Conservation (phyloP, 768 basidiomycete genomes). For the Melanogaster broomeanus region DNA sequence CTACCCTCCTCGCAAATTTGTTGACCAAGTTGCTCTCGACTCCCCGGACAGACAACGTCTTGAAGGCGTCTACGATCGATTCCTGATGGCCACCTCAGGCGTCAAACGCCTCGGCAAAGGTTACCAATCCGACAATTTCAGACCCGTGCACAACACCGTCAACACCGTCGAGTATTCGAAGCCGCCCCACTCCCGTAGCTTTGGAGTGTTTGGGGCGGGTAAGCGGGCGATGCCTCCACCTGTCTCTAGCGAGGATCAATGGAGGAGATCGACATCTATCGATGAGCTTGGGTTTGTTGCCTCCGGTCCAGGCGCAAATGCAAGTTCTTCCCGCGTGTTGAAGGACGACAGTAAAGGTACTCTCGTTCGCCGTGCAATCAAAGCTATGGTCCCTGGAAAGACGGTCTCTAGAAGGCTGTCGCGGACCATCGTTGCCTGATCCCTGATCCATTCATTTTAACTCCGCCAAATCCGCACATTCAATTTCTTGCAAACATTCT, state of each 20-base stretch:
- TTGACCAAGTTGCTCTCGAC: slow-evolving; percentile 40
- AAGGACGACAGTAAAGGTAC: slow-evolving; percentile 52
- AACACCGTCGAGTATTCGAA: slow-evolving; percentile 21
- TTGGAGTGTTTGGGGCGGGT: slow-evolving; percentile 31
- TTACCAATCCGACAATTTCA: slow-evolving; percentile 70
- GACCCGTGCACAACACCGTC: slow-evolving; percentile 39
- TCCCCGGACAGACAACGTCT: slow-evolving; percentile 60
- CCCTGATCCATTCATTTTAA: neutral
- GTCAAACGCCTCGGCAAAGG: slow-evolving; percentile 81
- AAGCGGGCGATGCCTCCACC: slow-evolving; percentile 69
- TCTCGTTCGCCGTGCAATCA: slow-evolving; percentile 70
- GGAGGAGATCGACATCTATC: slow-evolving; percentile 47
- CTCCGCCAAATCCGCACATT: no score
- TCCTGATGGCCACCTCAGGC: slow-evolving; percentile 79
- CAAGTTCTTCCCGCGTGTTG: slow-evolving; percentile 25
- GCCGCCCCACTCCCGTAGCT: slow-evolving; percentile 20
- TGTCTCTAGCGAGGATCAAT: slow-evolving; percentile 64
- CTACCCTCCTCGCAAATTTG: slow-evolving; percentile 52
- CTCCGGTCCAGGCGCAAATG: slow-evolving; percentile 30
- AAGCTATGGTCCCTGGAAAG: slow-evolving; percentile 73
- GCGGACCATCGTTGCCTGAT: slow-evolving; percentile 33
- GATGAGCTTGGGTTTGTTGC: slow-evolving; percentile 67
- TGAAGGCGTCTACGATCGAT: slow-evolving; percentile 79
- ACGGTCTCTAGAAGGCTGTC: slow-evolving; percentile 53
- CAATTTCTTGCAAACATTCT: neutral